Evolutionary conservation across 192 early-diverging fungal genomes (phyloP).

Genomic region (Linnemannia exigua): DNA sequence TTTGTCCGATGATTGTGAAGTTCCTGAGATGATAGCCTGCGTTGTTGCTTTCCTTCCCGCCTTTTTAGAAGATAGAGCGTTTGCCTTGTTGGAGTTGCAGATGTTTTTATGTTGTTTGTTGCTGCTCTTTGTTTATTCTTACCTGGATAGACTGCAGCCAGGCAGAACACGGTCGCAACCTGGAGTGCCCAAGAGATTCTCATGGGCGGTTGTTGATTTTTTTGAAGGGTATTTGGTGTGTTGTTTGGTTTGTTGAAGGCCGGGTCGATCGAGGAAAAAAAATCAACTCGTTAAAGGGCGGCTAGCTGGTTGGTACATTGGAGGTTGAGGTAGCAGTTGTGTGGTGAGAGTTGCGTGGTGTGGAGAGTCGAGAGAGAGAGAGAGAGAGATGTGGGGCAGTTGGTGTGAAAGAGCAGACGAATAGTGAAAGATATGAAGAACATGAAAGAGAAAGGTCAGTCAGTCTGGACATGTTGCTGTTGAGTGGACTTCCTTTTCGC

Average conservation of each 20-base stretch:
- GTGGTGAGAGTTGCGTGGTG: no score
- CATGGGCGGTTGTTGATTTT: constrained; percentile 19
- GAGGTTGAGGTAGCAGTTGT: not conserved
- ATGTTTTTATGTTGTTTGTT: not conserved
- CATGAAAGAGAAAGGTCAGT: not conserved
- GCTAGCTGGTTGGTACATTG: not conserved
- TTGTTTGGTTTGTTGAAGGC: constrained; percentile 4
- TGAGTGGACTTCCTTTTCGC: no score
- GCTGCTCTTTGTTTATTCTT: not conserved
- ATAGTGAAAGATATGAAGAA: not conserved
- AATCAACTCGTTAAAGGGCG: not conserved
- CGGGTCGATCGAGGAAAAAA: not conserved
- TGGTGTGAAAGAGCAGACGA: not conserved
- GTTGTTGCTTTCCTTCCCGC: no score
- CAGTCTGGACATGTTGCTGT: not conserved
- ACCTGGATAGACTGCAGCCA: constrained; percentile 46
- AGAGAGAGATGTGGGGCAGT: not conserved
- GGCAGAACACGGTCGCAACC: constrained; percentile 50
- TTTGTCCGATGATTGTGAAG: no score
- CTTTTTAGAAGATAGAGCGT: no score
- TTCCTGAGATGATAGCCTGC: no score
- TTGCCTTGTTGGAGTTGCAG: no score
- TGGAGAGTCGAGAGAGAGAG: no score
- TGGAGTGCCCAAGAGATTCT: constrained; percentile 57
- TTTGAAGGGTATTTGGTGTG: no score